Evolutionary conservation across 2,329 filamentous ascomycete genomes (phyloP), one percentile per base, ranked within the genome.

Genomic region (Microdochium nivale): DNA sequence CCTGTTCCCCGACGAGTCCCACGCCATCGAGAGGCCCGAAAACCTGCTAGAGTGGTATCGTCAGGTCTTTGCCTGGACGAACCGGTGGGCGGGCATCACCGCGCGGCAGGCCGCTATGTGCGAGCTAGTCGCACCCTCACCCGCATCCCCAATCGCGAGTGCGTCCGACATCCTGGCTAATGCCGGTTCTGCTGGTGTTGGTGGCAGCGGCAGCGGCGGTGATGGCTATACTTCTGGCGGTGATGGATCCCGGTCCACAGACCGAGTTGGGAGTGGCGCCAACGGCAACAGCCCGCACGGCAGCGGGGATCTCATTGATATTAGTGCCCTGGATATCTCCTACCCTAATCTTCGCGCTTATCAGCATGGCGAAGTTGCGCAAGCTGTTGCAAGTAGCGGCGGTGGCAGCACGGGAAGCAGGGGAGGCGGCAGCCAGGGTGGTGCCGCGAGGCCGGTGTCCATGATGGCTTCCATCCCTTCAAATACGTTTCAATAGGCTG

Each of bases 31-130:
- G 19, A 49, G 50, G 25, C 47, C 49, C 13, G 53, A 57, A 37
- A 59, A 61, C 19, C 53, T 48, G 32, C 55, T 62, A 16, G 54
- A 60, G 27, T 61, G 53, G 53, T 51, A 58, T 46, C 54, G 49
- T 3, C 53, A 59, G 25, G 53, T 59, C 8, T 59, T 63, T 33
- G 47, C 51, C 14, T 63, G 59, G 59, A 49, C 58, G 23, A 59
- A 60, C 10, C 43, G 51, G 27, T 61, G 56, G 50, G 55, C 57
- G 2, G 55, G 54, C 24, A 43, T 55, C 8, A 48, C 51, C 16
- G 25, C 37, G 9, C 33, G 44, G 14, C 40, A 24, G n/a, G 40
- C 40, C 3, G 7, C n/a, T n/a, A n/a, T 44, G 7, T 7, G 40
- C n/a, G 40, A 44, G 16, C 23, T 23, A 4, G 40, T 19, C 10